A percentile compares a stretch with the other conserved stretches of the same genome.
phyloP scores from a whole-genome alignment of 2,329 filamentous ascomycete species.

The Simplicillium aogashimaense region DNA sequence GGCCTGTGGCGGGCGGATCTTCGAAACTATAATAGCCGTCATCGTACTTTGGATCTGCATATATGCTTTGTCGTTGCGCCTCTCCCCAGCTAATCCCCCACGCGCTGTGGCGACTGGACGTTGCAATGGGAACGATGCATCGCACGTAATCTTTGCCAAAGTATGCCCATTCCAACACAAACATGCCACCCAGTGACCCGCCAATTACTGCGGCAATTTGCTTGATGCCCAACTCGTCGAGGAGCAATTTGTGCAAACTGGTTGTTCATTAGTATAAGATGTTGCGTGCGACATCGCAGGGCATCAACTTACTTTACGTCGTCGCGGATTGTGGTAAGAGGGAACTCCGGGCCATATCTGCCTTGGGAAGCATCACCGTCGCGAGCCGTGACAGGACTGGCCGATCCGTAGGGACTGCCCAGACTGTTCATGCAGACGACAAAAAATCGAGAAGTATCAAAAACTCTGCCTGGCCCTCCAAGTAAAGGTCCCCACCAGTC shows the following conservation, averaged over 20 bases:
- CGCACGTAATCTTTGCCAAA: conserved; percentile 79
- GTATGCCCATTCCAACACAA: conserved; percentile 87
- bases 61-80: conserved; percentile 85
- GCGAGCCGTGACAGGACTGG: conserved; percentile 81
- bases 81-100: conserved; percentile 92
- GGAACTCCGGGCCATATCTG: conserved; percentile 90
- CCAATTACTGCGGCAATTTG: conserved; percentile 73
- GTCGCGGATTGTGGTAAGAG: conserved; percentile 87
- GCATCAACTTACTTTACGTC: conserved; percentile 71
- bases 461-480: conserved; percentile 66
- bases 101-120: conserved; percentile 73
- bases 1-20: conserved; percentile 75
- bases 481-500: conserved; percentile 86
- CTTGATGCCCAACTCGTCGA: conserved; percentile 71
- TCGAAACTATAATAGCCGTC: conserved; percentile 89
- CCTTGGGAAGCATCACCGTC: conserved; percentile 67
- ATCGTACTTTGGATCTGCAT: conserved; percentile 96
- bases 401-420: conserved; percentile 76
- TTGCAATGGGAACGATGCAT: conserved; percentile 73
- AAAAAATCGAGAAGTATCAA: conserved; percentile 77
- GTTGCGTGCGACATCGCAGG: neutral
- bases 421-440: conserved; percentile 79
- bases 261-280: conserved; percentile 9
- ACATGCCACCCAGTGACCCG: conserved; percentile 82
- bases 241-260: conserved; percentile 67